Base-by-base conservation (phyloP, 352 stramenopile species). In the Phytophthora meadii region DNA sequence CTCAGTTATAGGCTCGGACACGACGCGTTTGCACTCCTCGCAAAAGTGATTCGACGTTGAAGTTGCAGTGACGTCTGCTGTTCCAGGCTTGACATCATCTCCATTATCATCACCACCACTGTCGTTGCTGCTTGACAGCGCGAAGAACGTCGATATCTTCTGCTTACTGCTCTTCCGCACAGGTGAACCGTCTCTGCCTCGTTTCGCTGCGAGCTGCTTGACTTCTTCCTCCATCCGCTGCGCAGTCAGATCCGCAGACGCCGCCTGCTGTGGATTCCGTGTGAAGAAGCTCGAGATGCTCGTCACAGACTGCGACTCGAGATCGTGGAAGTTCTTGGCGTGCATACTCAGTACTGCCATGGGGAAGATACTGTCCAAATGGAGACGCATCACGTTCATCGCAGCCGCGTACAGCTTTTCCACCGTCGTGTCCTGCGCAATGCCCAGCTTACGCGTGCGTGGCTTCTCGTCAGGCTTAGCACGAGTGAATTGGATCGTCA, bases 271-370 rank as follows among this genome's bases (percentile, higher is more conserved):
- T 2, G 34, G 4, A 49, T 54, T 54, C 47, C 87, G 87, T 37
- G 72, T 77, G 53, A 92, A 92, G 59, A 88, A 94, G 14, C 74
- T 90, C 2, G 82, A 90, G 45, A 92, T 94, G 54, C 68, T 91
- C 9, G 73, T 56, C 15, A 74, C 64, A 15, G 52, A 46, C 45
- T 70, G 48, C 11, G 65, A 79, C 32, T 81, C 76, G 28, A 90
- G 68, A 1, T 79, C 46, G 27, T 88, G 70, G 45, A 95, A 95
- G 49, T 89, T 84, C 64, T 90, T 93, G 15, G 82, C 80, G 34
- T 84, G 62, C 62, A 95, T 81, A 12, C 70, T 76, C 14, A 95
- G 57, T 14, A 56, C 49, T n/a, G 72, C 62, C 32, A 86, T 81
- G 4, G 87, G 87, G 30, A 95, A 88, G 28, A 92, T 65, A 22